These are phyloP conservation scores for Diaporthe ampelina DNA, from an alignment of 2,329 filamentous ascomycete genomes.

Conservation along the genomic window DNA sequence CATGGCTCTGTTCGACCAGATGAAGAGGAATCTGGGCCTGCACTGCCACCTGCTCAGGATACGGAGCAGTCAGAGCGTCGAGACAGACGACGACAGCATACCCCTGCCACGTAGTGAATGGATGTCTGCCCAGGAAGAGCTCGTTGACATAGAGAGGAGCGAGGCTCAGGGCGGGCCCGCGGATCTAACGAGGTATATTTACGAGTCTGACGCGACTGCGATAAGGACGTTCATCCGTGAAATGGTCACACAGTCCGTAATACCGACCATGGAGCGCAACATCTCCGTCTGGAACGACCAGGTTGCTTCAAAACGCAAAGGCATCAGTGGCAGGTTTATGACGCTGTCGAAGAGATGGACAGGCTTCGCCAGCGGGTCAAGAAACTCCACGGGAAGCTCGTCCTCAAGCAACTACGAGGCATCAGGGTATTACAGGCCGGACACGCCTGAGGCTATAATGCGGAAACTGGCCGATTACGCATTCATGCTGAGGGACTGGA, in stretches of 20 bases:
- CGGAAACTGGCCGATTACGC: slow-evolving; percentile 94
- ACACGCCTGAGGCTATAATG: slow-evolving; percentile 90
- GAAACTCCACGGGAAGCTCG: slow-evolving; percentile 69
- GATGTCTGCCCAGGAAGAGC: slow-evolving; percentile 89
- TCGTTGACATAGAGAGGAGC: slow-evolving; percentile 78
- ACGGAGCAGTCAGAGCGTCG: slow-evolving; percentile 85
- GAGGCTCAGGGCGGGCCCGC: slow-evolving; percentile 79
- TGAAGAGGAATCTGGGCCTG: slow-evolving; percentile 98
- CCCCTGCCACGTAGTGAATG: slow-evolving; percentile 87
- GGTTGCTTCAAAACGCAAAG: slow-evolving; percentile 89
- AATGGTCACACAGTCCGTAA: slow-evolving; percentile 93
- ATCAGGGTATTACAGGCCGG: slow-evolving; percentile 85
- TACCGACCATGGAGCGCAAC: slow-evolving; percentile 96
- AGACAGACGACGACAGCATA: slow-evolving; percentile 92
- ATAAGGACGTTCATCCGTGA: slow-evolving; percentile 92
- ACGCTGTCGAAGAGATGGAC: slow-evolving; percentile 92
- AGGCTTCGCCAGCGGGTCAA: slow-evolving; percentile 79
- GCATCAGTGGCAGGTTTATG: slow-evolving; percentile 93
- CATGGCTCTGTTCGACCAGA: slow-evolving; percentile 93
- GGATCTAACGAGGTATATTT: slow-evolving; percentile 82
- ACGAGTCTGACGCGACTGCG: slow-evolving; percentile 91
- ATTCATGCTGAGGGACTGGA: slow-evolving; percentile 98
- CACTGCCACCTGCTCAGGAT: slow-evolving; percentile 94
- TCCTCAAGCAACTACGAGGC: slow-evolving; percentile 81
- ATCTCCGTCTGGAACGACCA: slow-evolving; percentile 97